These are phyloP conservation scores for Kazachstania psychrophila DNA, from an alignment of 805 yeast species.

Conservation along the genomic window DNA sequence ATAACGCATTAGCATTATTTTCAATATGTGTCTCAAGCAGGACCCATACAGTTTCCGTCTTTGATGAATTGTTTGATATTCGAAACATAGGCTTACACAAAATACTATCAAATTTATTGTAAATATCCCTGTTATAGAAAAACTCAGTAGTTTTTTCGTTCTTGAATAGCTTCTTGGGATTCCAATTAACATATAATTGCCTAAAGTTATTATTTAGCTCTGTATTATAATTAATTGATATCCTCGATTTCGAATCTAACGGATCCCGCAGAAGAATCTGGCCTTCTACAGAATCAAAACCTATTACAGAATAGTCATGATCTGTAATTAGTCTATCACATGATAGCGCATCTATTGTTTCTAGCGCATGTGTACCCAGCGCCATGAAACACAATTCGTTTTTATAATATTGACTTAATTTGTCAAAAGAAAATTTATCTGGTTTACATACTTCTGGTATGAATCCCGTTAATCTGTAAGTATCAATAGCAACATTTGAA, in stretches of 20 bases:
- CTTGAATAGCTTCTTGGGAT: slow-evolving; percentile 29
- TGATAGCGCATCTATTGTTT: neutral
- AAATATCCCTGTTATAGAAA: slow-evolving; percentile 20
- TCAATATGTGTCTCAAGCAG: slow-evolving; percentile 41
- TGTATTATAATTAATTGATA: slow-evolving; percentile 13
- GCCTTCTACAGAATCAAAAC: slow-evolving; percentile 20
- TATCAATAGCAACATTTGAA: slow-evolving; percentile 67
- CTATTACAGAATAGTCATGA: slow-evolving; percentile 64
- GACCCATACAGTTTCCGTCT: slow-evolving; percentile 34
- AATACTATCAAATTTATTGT: slow-evolving; percentile 12
- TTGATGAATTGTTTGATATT: slow-evolving; percentile 28
- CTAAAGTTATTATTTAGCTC: slow-evolving; percentile 33
- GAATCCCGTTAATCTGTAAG: slow-evolving; percentile 60
- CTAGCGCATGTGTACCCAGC: slow-evolving; percentile 43
- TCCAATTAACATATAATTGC: slow-evolving; percentile 61
- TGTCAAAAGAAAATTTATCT: slow-evolving; percentile 27
- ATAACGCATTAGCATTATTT: too few relatives aligned
- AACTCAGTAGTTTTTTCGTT: slow-evolving; percentile 21
- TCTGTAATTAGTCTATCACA: slow-evolving; percentile 33
- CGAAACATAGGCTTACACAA: slow-evolving; percentile 38
- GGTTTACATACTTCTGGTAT: slow-evolving; percentile 49
- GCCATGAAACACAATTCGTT: slow-evolving; percentile 39
- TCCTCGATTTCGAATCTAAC: slow-evolving; percentile 5
- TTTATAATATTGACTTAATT: slow-evolving; percentile 16
- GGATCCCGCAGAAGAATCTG: slow-evolving; percentile 39